Evolutionary conservation across 768 basidiomycete genomes (phyloP), one percentile per base, ranked within the genome.

Genomic region (Kondoa subrosea): DNA sequence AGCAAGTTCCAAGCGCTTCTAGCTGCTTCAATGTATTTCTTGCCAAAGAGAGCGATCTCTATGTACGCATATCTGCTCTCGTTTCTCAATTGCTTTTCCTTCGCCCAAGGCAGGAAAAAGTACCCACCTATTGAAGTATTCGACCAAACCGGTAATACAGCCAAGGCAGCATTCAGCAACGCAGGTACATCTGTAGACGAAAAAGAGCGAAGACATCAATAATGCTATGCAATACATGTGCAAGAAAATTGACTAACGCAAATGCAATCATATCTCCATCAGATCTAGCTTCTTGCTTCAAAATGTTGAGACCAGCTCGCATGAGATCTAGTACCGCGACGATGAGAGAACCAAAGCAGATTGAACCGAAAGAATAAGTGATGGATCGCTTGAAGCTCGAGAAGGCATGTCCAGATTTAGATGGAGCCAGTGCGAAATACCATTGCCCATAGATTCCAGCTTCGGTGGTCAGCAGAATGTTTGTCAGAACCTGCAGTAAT

Each of bases 311-410:
- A 27, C 33, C 61, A 0, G 74, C 74, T 1, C 72, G 66, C 17
- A 74, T 34, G n/a, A 74, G 34, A 68, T 75, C 74, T 56, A 75
- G 69, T 2, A 75, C 4, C 1, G 74, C 74, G 56, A 74, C 73
- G 57, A 75, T 75, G 34, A 75, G 62, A 0, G 66, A 68, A 0
- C 74, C 74, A 50, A 73, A 71, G 0, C 68, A 66, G 66, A 73
- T 73, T 1, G 63, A 66, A 16, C 74, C 74, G 68, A 73, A 71
- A 27, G 70, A 71, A 70, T 74, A 74, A 26, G 74, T 75, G 62
- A 72, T 69, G 0, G 74, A 71, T 26, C 74, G 71, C 65, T 67
- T 66, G 70, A 75, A 72, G 0, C 67, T n/a, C n/a, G n/a, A n/a
- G n/a, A n/a, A n/a, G n/a, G n/a, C n/a, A n/a, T n/a, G n/a, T 73